Percentiles rank a stretch among this genome's conserved stretches.
These are phyloP conservation scores for Phyllosticta capitalensis DNA, from an alignment of 2,329 filamentous ascomycete species.

Conservation along the genomic window DNA sequence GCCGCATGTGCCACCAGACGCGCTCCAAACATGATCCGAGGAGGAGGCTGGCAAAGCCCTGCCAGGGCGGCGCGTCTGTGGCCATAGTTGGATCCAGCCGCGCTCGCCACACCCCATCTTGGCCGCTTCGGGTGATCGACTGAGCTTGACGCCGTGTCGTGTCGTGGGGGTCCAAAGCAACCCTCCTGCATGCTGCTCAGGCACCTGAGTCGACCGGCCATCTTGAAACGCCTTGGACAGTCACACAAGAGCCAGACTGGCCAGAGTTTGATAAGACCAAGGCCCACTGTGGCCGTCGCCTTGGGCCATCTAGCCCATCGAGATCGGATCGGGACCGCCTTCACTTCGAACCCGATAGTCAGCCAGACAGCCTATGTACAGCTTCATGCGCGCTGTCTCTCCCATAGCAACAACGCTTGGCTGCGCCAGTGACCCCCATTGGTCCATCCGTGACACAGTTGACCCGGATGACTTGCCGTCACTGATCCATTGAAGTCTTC, in stretches of 20 bases:
- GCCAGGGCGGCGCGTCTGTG: slow-evolving; percentile 8
- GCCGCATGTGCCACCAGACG: neutral
- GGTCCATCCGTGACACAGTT: neutral
- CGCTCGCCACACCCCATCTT: neutral
- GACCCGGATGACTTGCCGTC: neutral
- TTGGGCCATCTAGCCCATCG: neutral
- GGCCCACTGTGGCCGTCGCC: neutral
- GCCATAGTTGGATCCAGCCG: neutral
- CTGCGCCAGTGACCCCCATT: neutral
- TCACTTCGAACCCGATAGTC: neutral
- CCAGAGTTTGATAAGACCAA: neutral
- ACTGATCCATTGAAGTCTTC: neutral
- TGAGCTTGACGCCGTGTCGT: slow-evolving; percentile 7
- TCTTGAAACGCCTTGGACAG: neutral
- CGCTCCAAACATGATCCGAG: neutral
- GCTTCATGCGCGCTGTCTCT: neutral
- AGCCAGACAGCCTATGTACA: neutral
- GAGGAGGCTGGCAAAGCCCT: slow-evolving; percentile 6
- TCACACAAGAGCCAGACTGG: neutral
- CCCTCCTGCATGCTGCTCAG: neutral
- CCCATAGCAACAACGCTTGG: neutral
- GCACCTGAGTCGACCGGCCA: neutral
- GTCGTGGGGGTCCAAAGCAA: slow-evolving; percentile 1
- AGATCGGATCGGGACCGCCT: neutral
- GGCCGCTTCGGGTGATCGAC: slow-evolving; percentile 9